Base-by-base conservation (phyloP, 768 basidiomycete species). In the Gloeostereum incarnatum region DNA sequence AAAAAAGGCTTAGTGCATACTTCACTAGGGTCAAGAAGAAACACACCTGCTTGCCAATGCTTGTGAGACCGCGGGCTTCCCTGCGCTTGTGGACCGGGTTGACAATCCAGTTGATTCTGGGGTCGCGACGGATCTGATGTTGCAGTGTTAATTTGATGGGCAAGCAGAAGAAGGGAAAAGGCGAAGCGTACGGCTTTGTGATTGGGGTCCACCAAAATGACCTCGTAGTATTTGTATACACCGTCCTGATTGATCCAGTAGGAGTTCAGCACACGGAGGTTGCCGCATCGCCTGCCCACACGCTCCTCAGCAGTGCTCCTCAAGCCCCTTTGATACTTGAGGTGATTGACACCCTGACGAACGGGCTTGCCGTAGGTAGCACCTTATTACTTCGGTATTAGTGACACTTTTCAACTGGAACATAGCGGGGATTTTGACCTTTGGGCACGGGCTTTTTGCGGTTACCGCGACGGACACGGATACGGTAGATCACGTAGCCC, bases 171-270 rank as follows among this genome's bases (percentile, higher is more conserved):
- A 20, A 36, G 31, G 35, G 14, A 37, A 21, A 21, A 13, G 26
- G n/a, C 23, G 29, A 21, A 5, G 65, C 89, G 53, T 58, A 92
- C 90, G 53, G 87, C 90, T 59, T 91, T 93, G 71, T 94, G 90
- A 58, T 59, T 81, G 43, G 91, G 91, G 56, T 99, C 96, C 42
- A 99, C 93, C 48, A 96, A 78, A 60, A 99, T 98, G 54, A 99
- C 90, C 61, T 99, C 96, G 69, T 80, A 99, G 72, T 96, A 97
- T 63, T 94, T 96, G 79, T 94, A 96, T 21, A 96, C 88, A 64
- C 92, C 91, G 58, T 97, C 92, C 67, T 94, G 91, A 68, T 98
- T 98, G 56, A 99, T 69, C 96, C 96, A 99, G 76, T 98, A 98
- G 33, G 94, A 97, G 69, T 94, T 96, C 54, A 96, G 60, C 48